Evolutionary conservation across 768 basidiomycete species (phyloP), one percentile per base, ranked within the genome.

Genomic region (Saitozyma podzolica): DNA sequence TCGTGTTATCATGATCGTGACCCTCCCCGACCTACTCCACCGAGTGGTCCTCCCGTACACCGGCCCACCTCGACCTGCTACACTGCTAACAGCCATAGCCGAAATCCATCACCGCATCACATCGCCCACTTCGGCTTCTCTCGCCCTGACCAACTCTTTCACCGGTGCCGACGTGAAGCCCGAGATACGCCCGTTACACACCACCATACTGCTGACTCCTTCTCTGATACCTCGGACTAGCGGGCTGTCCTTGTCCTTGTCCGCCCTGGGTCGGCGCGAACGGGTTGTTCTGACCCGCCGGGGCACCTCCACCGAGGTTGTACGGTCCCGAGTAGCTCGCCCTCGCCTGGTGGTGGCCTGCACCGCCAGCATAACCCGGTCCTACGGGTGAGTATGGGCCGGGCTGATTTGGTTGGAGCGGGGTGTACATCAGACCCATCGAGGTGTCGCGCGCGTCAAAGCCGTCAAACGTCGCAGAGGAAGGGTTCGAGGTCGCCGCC

Each of bases 321-420:
- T 70, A 73, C 13, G 74, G 72, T 9, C 74, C 74, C 14, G 71
- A 73, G 57, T 68, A 75, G 58, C 74, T 75, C 45, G 74, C 69
- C 50, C 74, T 55, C 0, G 65, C 40, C 40, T 54, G 43, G 62
- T 75, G 74, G 16, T 43, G 48, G 6, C 59, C 65, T 40, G 51
- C 29, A 40, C 56, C 58, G 17, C 54, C 55, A 13, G 40, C 40
- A 14, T 39, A 50, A 39, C 54, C 41, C 7, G 54, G 41, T 41
- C 65, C 39, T 9, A 17, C 54, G 13, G 45, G 45, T 3, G 13
- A 13, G 45, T 11, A 17, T 11, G n/a, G n/a, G 6, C 13, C 13
- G 11, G n/a, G 11, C 45, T 47, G 62, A 40, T 29, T 56, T 11
- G 74, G 69, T 50, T 75, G 74, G 37, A 75, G 54, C 8, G 74